Base-by-base conservation (phyloP, 306 rosid genomes). In the Acacia confusa region DNA sequence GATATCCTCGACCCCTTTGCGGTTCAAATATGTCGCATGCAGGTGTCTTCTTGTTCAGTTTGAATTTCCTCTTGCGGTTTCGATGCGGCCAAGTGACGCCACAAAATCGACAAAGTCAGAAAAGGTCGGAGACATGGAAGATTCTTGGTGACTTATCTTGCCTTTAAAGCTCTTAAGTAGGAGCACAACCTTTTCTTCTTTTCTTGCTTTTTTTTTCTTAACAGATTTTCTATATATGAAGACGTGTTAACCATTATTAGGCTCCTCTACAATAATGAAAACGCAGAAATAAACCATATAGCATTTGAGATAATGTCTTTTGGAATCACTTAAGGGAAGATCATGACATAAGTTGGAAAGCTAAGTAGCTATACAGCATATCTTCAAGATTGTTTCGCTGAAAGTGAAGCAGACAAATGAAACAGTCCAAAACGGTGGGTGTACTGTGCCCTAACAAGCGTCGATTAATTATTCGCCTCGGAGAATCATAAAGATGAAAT, bases 391-490 rank as follows among this genome's bases (percentile, higher is more conserved):
- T 81, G 82, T 72, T 84, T 38, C 63, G 44, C 82, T 76, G 78
- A 84, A 84, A 77, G 85, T 77, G 82, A 72, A 76, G 57, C n/a
- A 63, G 80, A 81, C 87, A 84, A 84, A 72, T 36, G 74, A 55
- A 57, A 75, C 50, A 65, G 73, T 81, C 85, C 87, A 81, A 84
- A 53, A 53, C 20, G 79, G 76, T 84, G 82, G 84, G 82, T 61
- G 52, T 40, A 24, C 25, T 20, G 28, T 20, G 14, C 16, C 50
- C 72, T 66, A 15, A 20, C 45, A 69, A 19, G 19, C 70, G 69
- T 65, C 13, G 30, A 48, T 50, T 55, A 47, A 47, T 48, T 55
- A 24, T 7, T 0, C 44, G 7, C 17, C n/a, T 6, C 38, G 41
- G 41, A 30, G 32, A 15, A 64, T 28, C 32, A 30, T 4, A 7